Base-by-base conservation (phyloP, 1,284 basidiomycete species). In the Leccinum fuscescens region DNA sequence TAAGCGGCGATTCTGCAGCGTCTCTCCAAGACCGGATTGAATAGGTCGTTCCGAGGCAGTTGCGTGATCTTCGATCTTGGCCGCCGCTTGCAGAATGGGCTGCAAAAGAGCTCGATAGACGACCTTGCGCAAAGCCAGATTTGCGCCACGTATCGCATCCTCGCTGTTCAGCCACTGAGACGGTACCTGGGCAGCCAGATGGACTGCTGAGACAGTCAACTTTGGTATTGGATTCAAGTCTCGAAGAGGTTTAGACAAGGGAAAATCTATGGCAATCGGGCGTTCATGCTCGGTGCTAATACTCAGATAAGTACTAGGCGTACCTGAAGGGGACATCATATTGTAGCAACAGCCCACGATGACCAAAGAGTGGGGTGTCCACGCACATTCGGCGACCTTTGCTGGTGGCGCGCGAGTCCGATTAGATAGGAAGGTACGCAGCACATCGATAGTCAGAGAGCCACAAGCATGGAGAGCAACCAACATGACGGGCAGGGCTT, bases 401-500 rank as follows among this genome's bases (percentile, higher is more conserved):
- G 12, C 12, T 27, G 48, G 64, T 65, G 56, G 51, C 53, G 49
- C 14, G 53, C 48, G 56, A 48, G 35, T 50, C 24, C 63, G 24
- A 60, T 60, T 53, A 52, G 68, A 60, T 56, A 72, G 53, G 69
- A 80, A 74, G 20, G 76, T 70, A 22, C 79, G 78, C 42, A 82
- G 58, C 7, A 82, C 76, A 60, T 81, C 76, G 46, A 78, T 70
- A 2, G 80, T 81, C 14, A 83, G 74, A 3, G 81, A 80, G 4
- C 82, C 82, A 60, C 77, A 81, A 6, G 79, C 85, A 64, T 90
- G 88, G 50, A 90, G 77, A 11, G 85, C 88, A 31, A 89, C 81
- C 54, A 90, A 75, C 33, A 87, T 71, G 4, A 89, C 78, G 3
- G 84, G 84, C 7, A 76, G 65, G 3, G 76, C 74, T 22, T 63